Percentiles rank a stretch among this genome's conserved stretches.
These are phyloP conservation scores for Astragalus glycyphyllos DNA, from an alignment of 306 rosid genomes.

Conservation along the genomic window DNA sequence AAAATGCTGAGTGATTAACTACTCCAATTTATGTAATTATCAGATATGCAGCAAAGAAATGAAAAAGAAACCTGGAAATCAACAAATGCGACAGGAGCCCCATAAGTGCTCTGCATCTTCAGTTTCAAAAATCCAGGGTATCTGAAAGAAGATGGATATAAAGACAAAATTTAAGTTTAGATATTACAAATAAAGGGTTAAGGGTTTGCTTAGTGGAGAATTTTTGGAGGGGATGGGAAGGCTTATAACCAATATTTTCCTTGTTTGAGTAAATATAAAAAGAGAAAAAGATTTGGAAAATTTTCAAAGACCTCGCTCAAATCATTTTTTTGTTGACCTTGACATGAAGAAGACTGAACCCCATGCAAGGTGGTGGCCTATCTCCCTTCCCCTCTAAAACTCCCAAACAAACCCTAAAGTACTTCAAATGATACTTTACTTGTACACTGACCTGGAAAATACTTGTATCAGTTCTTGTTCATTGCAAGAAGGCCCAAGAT, in stretches of 20 bases:
- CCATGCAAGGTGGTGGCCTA: too few species aligned
- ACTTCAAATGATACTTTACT: neutral
- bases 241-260: too few species aligned
- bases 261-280: too few species aligned
- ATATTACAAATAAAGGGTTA: constrained; percentile 12
- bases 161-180: constrained; percentile 14
- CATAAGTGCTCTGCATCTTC: constrained; percentile 94
- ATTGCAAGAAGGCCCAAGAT: constrained; percentile 85
- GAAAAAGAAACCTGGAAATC: constrained; percentile 79
- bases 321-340: too few species aligned
- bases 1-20: neutral
- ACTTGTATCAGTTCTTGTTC: constrained; percentile 83
- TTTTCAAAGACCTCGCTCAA: too few species aligned
- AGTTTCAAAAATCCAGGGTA: constrained; percentile 87
- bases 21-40: constrained; percentile 9
- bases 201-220: too few species aligned
- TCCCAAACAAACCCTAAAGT: neutral
- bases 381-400: too few species aligned
- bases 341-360: too few species aligned
- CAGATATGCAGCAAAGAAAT: constrained; percentile 21
- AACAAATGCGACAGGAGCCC: constrained; percentile 94
- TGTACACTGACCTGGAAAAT: constrained; percentile 72
- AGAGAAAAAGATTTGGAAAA: too few species aligned
- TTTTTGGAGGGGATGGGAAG: too few species aligned
- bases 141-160: constrained; percentile 49